Evolutionary conservation across 306 rosid species (phyloP), one percentile per base, ranked within the genome.

Genomic region (Hippophae gyantsensis): DNA sequence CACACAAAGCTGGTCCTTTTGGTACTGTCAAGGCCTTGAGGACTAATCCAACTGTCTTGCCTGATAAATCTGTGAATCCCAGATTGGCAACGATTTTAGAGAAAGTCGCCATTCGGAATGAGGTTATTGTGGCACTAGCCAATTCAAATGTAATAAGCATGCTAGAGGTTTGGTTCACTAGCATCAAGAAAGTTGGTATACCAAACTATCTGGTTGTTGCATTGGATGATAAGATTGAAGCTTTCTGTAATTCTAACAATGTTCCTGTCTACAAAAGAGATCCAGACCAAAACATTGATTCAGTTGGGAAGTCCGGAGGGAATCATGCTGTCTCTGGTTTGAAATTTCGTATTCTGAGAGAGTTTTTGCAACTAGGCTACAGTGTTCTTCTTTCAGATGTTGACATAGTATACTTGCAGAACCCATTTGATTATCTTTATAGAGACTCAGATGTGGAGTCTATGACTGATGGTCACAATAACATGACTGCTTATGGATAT

Each of bases 361-460:
- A 89, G 66, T 89, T 89, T 71, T 74, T 89, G 64, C 95, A 81
- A 67, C 72, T 89, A 64, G 97, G 97, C 56, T 89, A 89, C 58
- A 71, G 94, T 42, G 86, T 85, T 61, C 86, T 89, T 66, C 84
- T 89, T 56, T 89, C 96, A 2, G 96, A 89, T 14, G 86, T 89
- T 41, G 97, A 89, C 67, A 89, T 89, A 61, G 84, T 89, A 49
- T 89, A 79, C 76, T 48, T 89, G 81, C 97, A 83, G 79, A 89
- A 86, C 69, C 97, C 97, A 11, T 89, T 89, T 68, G 86, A 89
- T 70, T 72, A 76, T 83, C 82, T 89, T 25, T 73, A 79, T 68
- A 75, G 97, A 41, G 97, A 89, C 76, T 89, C 95, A 8, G 97
- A 89, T 74, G 85, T 89, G 57, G 97, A 89, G 74, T 86, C 95